phyloP scores from a whole-genome alignment of 441 rosid genomes.

The Eutrema salsugineum region DNA sequence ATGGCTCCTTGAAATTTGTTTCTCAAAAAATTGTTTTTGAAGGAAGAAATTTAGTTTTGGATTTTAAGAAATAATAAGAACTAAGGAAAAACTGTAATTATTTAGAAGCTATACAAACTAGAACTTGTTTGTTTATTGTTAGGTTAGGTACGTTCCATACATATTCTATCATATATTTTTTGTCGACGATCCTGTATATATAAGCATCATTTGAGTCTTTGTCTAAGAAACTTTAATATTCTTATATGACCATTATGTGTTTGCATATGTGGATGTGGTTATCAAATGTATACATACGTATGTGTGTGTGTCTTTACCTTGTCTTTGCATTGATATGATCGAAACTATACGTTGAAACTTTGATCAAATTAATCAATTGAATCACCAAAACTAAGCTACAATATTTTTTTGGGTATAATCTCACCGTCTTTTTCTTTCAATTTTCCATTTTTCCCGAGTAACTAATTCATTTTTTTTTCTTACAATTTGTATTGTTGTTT shows the following conservation, averaged over 20 bases:
- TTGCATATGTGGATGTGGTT: neutral
- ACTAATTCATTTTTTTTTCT: neutral
- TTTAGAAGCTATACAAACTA: neutral
- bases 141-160: constrained; percentile 3
- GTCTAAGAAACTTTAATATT: neutral
- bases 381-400: neutral
- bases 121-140: neutral
- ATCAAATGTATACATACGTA: neutral
- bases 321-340: neutral
- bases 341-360: neutral
- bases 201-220: neutral
- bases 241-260: neutral
- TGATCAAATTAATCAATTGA: neutral
- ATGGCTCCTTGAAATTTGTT: neutral
- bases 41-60: neutral
- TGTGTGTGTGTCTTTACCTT: neutral
- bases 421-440: neutral
- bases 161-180: neutral
- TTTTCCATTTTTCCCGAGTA: neutral
- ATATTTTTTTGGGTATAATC: neutral
- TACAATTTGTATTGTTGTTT: neutral
- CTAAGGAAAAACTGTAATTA: neutral
- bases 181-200: neutral
- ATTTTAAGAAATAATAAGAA: neutral
- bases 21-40: neutral